A percentile compares a stretch with the other conserved stretches of the same genome.
Evolutionary conservation across 2,329 filamentous ascomycete genomes (phyloP).

Genomic region (Pseudocercospora ulei): DNA sequence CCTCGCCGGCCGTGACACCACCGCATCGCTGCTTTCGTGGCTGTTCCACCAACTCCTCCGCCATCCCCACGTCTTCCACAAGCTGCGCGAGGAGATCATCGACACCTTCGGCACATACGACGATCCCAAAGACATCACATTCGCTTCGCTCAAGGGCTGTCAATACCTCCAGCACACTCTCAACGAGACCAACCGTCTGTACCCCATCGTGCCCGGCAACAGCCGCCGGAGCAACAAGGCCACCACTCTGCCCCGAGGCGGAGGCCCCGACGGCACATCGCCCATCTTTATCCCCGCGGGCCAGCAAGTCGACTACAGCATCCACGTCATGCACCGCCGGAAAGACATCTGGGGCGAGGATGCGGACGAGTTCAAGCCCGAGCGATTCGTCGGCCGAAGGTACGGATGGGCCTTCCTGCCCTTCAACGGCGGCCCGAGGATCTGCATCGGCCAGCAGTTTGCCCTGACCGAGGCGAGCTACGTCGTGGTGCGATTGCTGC

Average conservation of each 20-base stretch:
- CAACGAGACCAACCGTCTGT: constrained; percentile 59
- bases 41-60: constrained; percentile 45
- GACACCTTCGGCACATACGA: constrained; percentile 41
- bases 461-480: constrained; percentile 42
- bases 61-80: constrained; percentile 43
- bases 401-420: constrained; percentile 34
- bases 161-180: constrained; percentile 48
- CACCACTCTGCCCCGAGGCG: constrained; percentile 61
- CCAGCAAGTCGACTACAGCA: constrained; percentile 29
- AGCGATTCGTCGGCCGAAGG: constrained; percentile 30
- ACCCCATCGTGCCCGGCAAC: constrained; percentile 70
- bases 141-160: constrained; percentile 57
- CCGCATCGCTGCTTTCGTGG: constrained; percentile 47
- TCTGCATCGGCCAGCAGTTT: constrained; percentile 76
- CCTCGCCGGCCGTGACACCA: constrained; percentile 56
- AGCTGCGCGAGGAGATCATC: constrained; percentile 45
- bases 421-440: constrained; percentile 51
- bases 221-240: constrained; percentile 59
- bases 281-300: constrained; percentile 44
- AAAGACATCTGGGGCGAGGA: constrained; percentile 36
- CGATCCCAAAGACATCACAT: constrained; percentile 41
- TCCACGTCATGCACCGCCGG: constrained; percentile 35
- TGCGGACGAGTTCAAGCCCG: constrained; percentile 35
- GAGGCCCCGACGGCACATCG: constrained; percentile 43
- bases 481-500: constrained; percentile 29